Percentiles rank a stretch among this genome's conserved stretches.
Evolutionary conservation across 805 yeast genomes (phyloP).

Genomic region (Peterozyma toletana): DNA sequence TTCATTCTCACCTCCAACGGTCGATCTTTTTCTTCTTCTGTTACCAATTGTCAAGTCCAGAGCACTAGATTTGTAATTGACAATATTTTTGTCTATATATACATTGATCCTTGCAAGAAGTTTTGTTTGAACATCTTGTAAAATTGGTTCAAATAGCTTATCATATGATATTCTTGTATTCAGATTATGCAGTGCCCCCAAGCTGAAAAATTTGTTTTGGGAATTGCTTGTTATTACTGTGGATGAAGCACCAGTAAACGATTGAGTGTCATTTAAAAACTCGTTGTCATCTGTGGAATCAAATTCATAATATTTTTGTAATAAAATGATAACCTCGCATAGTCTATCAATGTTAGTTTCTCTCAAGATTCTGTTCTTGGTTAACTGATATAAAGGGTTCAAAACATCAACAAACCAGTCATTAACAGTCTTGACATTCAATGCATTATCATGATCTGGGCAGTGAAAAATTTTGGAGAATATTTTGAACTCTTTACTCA

Average conservation of each 20-base stretch:
- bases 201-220: not conserved
- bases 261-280: not conserved
- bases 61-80: slow-evolving; percentile 56
- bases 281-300: slow-evolving; percentile 36
- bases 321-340: slow-evolving; percentile 67
- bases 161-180: slow-evolving; percentile 38
- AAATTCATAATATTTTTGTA: slow-evolving; percentile 60
- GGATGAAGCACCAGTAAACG: not conserved
- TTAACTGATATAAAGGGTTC: slow-evolving; percentile 71
- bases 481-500: slow-evolving; percentile 53
- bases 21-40: slow-evolving; percentile 19
- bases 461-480: slow-evolving; percentile 47
- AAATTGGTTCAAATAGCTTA: slow-evolving; percentile 58
- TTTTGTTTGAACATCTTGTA: slow-evolving; percentile 73
- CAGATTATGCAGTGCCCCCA: slow-evolving; percentile 6
- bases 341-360: slow-evolving; percentile 62
- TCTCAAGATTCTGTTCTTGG: slow-evolving; percentile 60
- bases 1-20: not conserved
- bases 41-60: slow-evolving; percentile 62
- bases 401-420: slow-evolving; percentile 57
- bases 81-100: slow-evolving; percentile 62
- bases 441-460: slow-evolving; percentile 9
- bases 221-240: slow-evolving; percentile 9
- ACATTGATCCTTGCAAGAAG: slow-evolving; percentile 73
- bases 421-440: slow-evolving; percentile 31